Evolutionary conservation across 2,329 filamentous ascomycete species (phyloP).

Genomic region (Bimuria novae-zelandiae): DNA sequence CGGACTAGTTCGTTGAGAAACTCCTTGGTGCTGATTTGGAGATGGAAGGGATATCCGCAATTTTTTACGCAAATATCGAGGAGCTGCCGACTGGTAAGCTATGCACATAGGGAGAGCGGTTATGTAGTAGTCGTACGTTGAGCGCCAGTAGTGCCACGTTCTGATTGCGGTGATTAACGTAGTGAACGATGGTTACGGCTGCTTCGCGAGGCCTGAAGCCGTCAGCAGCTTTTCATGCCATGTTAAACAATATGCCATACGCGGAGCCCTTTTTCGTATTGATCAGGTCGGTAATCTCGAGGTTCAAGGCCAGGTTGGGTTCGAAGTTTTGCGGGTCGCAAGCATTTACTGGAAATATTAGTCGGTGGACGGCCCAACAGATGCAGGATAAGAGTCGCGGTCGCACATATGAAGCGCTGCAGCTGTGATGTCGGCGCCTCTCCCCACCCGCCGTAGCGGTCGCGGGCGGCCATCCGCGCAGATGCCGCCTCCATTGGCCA

Average conservation of each 20-base stretch:
- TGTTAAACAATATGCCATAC: conserved; percentile 47
- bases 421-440: conserved; percentile 82
- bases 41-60: conserved; percentile 97
- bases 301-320: conserved; percentile 92
- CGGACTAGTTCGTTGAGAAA: conserved; percentile 98
- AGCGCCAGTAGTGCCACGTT: conserved; percentile 92
- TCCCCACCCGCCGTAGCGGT: conserved; percentile 85
- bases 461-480: conserved; percentile 90
- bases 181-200: conserved; percentile 87
- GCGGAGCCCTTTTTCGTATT: conserved; percentile 97
- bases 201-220: conserved; percentile 77
- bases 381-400: background rate
- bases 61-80: conserved; percentile 99
- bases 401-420: conserved; percentile 83
- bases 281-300: conserved; percentile 95
- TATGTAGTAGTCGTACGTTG: conserved; percentile 54
- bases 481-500: conserved; percentile 83
- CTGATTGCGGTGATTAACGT: conserved; percentile 95
- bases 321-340: conserved; percentile 98
- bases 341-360: conserved; percentile 68
- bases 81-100: conserved; percentile 57
- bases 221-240: conserved; percentile 21
- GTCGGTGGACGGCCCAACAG: conserved; percentile 14
- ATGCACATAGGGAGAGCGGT: conserved; percentile 14
- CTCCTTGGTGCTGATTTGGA: conserved; percentile 98